These are phyloP conservation scores for Coprinellus aureogranulatus DNA, from an alignment of 768 basidiomycete species.

Conservation along the genomic window DNA sequence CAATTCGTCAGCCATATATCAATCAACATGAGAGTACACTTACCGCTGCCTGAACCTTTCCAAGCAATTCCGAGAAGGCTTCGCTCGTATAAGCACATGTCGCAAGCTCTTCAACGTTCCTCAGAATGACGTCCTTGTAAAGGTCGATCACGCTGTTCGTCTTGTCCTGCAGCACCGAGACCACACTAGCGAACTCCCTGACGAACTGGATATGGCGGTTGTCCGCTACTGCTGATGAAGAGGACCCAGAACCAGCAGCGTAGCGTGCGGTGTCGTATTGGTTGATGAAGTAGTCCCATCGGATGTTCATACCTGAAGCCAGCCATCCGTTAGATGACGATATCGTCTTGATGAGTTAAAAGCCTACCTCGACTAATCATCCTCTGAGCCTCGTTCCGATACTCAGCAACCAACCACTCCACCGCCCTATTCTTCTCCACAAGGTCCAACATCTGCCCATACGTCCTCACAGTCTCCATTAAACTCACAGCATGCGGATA, in stretches of 20 bases:
- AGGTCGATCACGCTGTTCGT: constrained; percentile 91
- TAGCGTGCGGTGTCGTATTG: constrained; percentile 85
- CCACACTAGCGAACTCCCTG: constrained; percentile 89
- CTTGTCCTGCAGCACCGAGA: constrained; percentile 85
- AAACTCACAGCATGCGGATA: constrained; percentile 97
- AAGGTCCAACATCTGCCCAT: constrained; percentile 90
- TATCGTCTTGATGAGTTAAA: too few species aligned
- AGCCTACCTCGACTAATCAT: constrained; percentile 84
- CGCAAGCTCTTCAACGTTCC: constrained; percentile 81
- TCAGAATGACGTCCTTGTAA: constrained; percentile 73
- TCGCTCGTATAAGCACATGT: constrained; percentile 85
- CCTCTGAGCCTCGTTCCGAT: constrained; percentile 86
- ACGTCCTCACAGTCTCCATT: constrained; percentile 99
- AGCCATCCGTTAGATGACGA: background rate
- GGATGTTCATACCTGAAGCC: constrained; percentile 80
- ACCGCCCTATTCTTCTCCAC: constrained; percentile 89
- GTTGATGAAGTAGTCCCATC: constrained; percentile 96
- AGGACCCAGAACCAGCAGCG: constrained; percentile 67
- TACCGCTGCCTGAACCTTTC: constrained; percentile 82
- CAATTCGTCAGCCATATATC: background rate
- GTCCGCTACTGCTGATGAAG: constrained; percentile 37
- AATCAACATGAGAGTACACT: constrained; percentile 24
- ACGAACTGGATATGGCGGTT: constrained; percentile 92
- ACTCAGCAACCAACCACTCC: constrained; percentile 92
- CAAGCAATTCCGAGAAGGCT: constrained; percentile 75